Evolutionary conservation across 331 rosid genomes (phyloP), one percentile per base, ranked within the genome.

Genomic region (Malus hybrid): DNA sequence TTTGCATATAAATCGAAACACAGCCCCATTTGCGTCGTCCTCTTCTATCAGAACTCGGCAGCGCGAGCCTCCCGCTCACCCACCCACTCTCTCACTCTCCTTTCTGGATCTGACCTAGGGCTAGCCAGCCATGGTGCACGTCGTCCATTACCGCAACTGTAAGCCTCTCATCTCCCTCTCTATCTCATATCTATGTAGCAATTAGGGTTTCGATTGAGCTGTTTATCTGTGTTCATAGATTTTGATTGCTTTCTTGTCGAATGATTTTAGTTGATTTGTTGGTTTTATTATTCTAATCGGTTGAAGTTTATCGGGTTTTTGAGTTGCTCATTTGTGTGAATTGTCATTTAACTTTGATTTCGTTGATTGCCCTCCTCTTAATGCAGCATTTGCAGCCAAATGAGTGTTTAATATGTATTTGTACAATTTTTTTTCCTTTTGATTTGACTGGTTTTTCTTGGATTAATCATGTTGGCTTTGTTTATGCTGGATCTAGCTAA

Each of bases 51-150:
- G 19, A 12, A 16, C 67, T 56, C 52, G 5, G 72, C 69, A 18
- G 59, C 48, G 48, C 48, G 48, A 42, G 1, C 48, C 48, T 42
- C 13, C 48, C 4, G 0, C 48, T 10, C 14, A 0, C 54, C 3
- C 73, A 24, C 22, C 28, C 44, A 24, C 72, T 19, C 33, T 6
- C 55, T 24, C 6, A 6, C 50, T 1, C 56, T 31, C 72, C 14
- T 6, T 59, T 55, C 77, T 9, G 77, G 67, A 66, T 32, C 73
- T 39, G 60, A 54, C 54, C 56, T 3, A 42, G 15, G 54, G 77
- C 67, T 24, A 75, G 16, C 69, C 50, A 77, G 73, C 77, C 60
- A 82, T 82, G 85, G 85, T 82, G 36, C 85, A 82, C 85, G 85
- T 82, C 32, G 36, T 36, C 69, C 63, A 69, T 70, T 82, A 82